Conservation (phyloP, 2,329 filamentous ascomycete species). For the Colletotrichum viniferum region DNA sequence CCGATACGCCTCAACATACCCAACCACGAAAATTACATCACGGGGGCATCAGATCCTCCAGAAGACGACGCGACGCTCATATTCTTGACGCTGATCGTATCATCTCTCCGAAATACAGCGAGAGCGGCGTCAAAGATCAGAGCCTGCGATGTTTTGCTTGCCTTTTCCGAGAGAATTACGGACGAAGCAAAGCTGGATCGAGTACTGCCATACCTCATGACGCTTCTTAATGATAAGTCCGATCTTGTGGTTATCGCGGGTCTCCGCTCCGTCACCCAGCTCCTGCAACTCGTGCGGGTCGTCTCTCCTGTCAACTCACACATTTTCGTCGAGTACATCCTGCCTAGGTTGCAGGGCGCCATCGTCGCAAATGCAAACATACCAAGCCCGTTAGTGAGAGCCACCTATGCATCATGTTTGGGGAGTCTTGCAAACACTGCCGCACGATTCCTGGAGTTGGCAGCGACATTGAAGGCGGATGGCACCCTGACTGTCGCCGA, state of each 20-base stretch:
- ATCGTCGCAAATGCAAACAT: constrained; percentile 52
- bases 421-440: constrained; percentile 88
- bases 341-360: constrained; percentile 65
- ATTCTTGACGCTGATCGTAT: constrained; percentile 86
- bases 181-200: constrained; percentile 96
- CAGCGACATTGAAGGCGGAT: constrained; percentile 84
- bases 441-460: constrained; percentile 85
- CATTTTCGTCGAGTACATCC: constrained; percentile 70
- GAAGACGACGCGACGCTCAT: constrained; percentile 90
- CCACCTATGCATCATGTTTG: constrained; percentile 91
- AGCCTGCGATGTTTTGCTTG: constrained; percentile 88
- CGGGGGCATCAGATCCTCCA: constrained; percentile 62
- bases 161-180: constrained; percentile 87
- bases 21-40: constrained; percentile 76
- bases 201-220: constrained; percentile 87
- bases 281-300: constrained; percentile 85
- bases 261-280: constrained; percentile 84
- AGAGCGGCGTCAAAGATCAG: constrained; percentile 85
- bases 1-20: constrained; percentile 87
- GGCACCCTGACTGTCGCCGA: constrained; percentile 79
- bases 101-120: constrained; percentile 87
- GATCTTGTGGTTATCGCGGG: constrained; percentile 87
- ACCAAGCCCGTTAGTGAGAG: constrained; percentile 75
- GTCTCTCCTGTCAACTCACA: constrained; percentile 80
- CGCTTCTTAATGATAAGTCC: constrained; percentile 78